Base-by-base conservation (phyloP, 1,284 basidiomycete genomes). In the Puccinia horiana region DNA sequence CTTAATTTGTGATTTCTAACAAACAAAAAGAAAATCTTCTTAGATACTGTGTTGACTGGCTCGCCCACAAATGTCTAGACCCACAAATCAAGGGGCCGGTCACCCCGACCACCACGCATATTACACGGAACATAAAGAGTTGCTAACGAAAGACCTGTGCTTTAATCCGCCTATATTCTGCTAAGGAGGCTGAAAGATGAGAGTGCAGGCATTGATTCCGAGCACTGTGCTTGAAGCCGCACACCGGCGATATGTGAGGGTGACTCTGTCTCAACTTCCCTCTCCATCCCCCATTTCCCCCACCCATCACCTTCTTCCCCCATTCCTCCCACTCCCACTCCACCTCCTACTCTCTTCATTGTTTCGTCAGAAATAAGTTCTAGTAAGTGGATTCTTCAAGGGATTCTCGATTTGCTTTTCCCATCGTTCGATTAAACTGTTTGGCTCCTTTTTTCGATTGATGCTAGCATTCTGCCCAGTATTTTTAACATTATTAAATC, bases 91-190 rank as follows among this genome's bases (percentile, higher is more conserved):
- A 20, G 5, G 20, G 23, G 49, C 16, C 5, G 49, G 23, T 52
- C 20, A 20, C 16, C 49, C 49, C 20, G n/a, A 29, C 20, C 61
- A 37, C 29, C 18, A 65, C 37, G 18, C 63, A 65, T 40, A 65
- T 42, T 40, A 65, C 63, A 65, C 63, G 63, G 63, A 65, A 37
- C 32, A 37, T n/a, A 32, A 40, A n/a, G 37, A 23, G 40, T 23
- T 65, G 37, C 63, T 42, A 65, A 65, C 63, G 37, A 65, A 42
- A 65, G 63, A 65, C 20, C 5, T 63, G 35, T 3, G 63, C 63
- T 5, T 2, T 42, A 23, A 16, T 54, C 9, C 20, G 52, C 32
- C 63, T 1, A 63, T 32, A 35, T 65, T 4, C 35, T 16, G 20
- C 63, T 65, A 4, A 35, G 20, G 37, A 26, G 35, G 16, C 32